Evolutionary conservation across 2,329 filamentous ascomycete species (phyloP).

Genomic region (Aspergillus arachidicola): DNA sequence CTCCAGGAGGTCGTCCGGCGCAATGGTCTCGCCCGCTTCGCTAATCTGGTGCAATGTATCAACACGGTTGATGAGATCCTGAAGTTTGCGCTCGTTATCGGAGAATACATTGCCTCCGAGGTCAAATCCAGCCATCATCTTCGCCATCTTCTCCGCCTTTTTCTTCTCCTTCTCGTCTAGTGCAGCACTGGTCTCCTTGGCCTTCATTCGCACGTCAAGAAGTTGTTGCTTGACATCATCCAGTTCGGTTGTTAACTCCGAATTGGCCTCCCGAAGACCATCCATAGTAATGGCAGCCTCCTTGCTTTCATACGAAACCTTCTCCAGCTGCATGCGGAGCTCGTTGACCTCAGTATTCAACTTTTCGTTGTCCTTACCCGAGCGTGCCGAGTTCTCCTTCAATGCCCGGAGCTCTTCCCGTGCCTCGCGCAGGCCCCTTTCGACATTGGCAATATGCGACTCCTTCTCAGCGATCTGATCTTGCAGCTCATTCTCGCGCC

Average conservation of each 20-base stretch:
- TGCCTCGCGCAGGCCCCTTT: conserved; percentile 77
- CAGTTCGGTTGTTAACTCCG: conserved; percentile 85
- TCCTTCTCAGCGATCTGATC: conserved; percentile 96
- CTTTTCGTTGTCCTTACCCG: conserved; percentile 87
- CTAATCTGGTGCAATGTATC: conserved; percentile 78
- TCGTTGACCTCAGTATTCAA: conserved; percentile 86
- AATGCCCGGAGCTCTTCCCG: conserved; percentile 84
- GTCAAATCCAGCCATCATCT: conserved; percentile 99
- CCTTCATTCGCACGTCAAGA: conserved; percentile 92
- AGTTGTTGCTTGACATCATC: conserved; percentile 97
- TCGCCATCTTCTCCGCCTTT: conserved; percentile 98
- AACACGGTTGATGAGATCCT: conserved; percentile 79
- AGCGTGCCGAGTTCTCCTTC: conserved; percentile 81
- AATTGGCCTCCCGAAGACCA: conserved; percentile 90
- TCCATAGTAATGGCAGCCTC: conserved; percentile 98
- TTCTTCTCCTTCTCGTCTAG: conserved; percentile 97
- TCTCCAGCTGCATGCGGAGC: conserved; percentile 94
- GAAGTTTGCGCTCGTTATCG: conserved; percentile 84
- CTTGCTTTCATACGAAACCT: conserved; percentile 92
- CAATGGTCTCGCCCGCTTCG: conserved; percentile 74
- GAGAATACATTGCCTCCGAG: conserved; percentile 91
- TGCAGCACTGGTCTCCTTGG: conserved; percentile 86
- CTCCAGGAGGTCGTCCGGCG: conserved; percentile 77
- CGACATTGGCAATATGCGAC: conserved; percentile 73
- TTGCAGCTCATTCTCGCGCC: conserved; percentile 94